Percentiles rank a stretch among this genome's conserved stretches.
Evolutionary conservation across 192 early-diverging fungal species (phyloP).

Genomic region (Entomortierella beljakovae): DNA sequence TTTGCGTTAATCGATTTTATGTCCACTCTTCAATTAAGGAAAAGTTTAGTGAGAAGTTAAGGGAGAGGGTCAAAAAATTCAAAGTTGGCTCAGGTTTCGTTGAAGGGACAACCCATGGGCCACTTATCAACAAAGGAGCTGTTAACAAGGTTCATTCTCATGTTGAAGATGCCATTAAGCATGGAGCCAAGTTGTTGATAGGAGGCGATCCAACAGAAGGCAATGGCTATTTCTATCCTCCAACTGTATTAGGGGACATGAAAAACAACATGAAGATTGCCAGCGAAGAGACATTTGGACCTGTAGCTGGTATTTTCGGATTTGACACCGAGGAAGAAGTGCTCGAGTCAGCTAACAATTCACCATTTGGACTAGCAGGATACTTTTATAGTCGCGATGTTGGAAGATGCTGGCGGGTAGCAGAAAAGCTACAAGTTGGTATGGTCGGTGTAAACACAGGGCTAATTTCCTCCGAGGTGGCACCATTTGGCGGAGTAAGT

Average conservation of each 20-base stretch:
- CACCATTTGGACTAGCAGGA: conserved; percentile 80
- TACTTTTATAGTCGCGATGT: conserved; percentile 88
- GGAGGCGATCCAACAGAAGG: conserved; percentile 66
- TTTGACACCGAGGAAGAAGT: conserved; percentile 89
- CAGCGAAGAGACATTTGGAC: conserved; percentile 92
- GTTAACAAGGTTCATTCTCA: conserved; percentile 76
- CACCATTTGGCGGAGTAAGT: conserved; percentile 81
- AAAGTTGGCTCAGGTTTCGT: conserved; percentile 83
- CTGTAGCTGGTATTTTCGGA: conserved; percentile 80
- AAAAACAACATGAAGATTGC: conserved; percentile 74
- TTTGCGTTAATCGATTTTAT: conserved; percentile 83
- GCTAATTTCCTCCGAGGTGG: conserved; percentile 60
- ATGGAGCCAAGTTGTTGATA: conserved; percentile 76
- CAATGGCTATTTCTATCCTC: conserved; percentile 83
- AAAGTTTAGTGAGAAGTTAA: conserved; percentile 69
- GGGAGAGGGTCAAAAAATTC: conserved; percentile 65
- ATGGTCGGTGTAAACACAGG: conserved; percentile 93
- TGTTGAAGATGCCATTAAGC: conserved; percentile 76
- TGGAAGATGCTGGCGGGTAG: conserved; percentile 80
- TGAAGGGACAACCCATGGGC: conserved; percentile 75
- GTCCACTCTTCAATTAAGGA: conserved; percentile 76
- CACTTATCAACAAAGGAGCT: conserved; percentile 79
- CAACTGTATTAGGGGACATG: conserved; percentile 83
- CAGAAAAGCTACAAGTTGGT: conserved; percentile 86
- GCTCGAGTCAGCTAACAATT: conserved; percentile 77